These are phyloP conservation scores for Ceratobasidium sp. DNA, from an alignment of 1,284 basidiomycete species.

Conservation along the genomic window DNA sequence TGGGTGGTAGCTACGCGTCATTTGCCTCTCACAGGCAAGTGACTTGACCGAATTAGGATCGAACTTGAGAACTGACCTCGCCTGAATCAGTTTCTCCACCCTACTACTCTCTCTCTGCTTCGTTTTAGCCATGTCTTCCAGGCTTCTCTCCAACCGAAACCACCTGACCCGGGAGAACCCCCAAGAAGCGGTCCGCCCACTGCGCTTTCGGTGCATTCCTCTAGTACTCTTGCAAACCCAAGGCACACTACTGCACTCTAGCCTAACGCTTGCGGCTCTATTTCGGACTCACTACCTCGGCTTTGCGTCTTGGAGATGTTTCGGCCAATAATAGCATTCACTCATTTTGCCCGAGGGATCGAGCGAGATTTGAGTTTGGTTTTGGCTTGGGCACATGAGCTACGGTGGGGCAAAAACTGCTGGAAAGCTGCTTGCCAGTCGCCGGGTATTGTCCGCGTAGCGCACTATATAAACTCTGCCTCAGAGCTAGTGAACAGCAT, in stretches of 20 bases:
- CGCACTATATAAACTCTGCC: conserved; percentile 1
- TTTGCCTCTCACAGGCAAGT: background rate
- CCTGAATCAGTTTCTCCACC: conserved; percentile 10
- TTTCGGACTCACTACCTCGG: background rate
- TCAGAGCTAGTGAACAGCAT: background rate
- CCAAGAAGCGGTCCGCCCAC: background rate
- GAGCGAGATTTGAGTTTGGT: background rate
- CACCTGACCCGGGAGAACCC: conserved; percentile 10
- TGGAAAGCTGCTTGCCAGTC: background rate
- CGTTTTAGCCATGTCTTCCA: background rate
- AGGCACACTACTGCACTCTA: background rate
- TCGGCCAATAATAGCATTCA: conserved; percentile 10
- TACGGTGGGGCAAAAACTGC: background rate
- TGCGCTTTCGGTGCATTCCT: background rate
- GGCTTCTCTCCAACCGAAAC: background rate
- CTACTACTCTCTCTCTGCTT: background rate
- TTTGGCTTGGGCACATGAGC: conserved; percentile 6
- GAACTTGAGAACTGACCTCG: conserved; percentile 11
- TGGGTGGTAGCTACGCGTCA: background rate
- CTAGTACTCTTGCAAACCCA: background rate
- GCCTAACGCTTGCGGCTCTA: conserved; percentile 1
- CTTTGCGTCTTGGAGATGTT: conserved; percentile 3
- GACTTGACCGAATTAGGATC: background rate
- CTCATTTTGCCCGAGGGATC: background rate
- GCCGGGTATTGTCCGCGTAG: conserved; percentile 6